phyloP scores from a whole-genome alignment of 768 basidiomycete species.

The Xerocomus potaroensis region DNA sequence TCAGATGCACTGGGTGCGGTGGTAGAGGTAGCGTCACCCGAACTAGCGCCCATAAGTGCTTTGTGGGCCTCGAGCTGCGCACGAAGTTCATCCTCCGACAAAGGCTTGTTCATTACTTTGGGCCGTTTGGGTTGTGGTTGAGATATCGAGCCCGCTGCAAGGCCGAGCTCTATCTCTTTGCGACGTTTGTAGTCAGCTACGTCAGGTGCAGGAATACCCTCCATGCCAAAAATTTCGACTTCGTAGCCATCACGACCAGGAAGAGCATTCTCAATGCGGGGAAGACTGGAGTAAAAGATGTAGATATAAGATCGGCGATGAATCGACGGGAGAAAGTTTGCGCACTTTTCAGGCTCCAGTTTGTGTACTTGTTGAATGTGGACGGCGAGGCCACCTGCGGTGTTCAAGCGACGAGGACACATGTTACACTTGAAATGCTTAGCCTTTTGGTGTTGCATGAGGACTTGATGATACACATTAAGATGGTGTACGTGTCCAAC shows the following conservation, averaged over 20 bases:
- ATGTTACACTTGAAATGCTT: conserved; percentile 98
- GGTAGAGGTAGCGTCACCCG: conserved; percentile 31
- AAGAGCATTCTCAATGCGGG: conserved; percentile 94
- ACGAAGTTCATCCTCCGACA: conserved; percentile 80
- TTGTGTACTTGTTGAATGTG: conserved; percentile 99
- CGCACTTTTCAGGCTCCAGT: conserved; percentile 81
- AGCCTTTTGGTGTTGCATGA: conserved; percentile 99
- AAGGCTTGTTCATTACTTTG: conserved; percentile 68
- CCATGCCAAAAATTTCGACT: conserved; percentile 99
- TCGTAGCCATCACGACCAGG: conserved; percentile 97
- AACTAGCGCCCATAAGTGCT: conserved; percentile 75
- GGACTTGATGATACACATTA: conserved; percentile 46
- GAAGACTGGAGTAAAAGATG: conserved; percentile 45
- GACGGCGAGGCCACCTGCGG: conserved; percentile 95
- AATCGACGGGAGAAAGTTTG: background rate
- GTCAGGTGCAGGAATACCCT: conserved; percentile 92
- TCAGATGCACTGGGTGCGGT: conserved; percentile 36
- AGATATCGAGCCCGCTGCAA: conserved; percentile 75
- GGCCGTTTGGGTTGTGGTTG: conserved; percentile 79
- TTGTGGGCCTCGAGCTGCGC: conserved; percentile 87
- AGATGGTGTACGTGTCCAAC: background rate
- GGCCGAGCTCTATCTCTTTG: conserved; percentile 91
- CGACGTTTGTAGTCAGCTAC: conserved; percentile 94
- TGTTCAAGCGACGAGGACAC: conserved; percentile 93
- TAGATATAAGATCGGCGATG: conserved; percentile 8